Conservation (phyloP, 1,284 basidiomycete species). For the Pulveroboletus ridleyi region DNA sequence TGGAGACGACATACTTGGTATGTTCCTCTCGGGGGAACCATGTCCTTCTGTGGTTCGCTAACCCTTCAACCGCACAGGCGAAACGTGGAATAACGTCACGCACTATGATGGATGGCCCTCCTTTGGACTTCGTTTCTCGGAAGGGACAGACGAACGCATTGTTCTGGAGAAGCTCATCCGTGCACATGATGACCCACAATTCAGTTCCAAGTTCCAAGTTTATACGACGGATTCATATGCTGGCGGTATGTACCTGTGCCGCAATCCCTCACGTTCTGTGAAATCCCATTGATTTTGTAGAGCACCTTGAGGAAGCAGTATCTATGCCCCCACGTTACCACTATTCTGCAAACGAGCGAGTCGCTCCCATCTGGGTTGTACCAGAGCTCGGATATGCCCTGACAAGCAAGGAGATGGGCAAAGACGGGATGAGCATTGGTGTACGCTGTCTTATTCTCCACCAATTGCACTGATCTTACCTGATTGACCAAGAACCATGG, state of each 20-base stretch:
- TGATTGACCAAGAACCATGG: constrained; percentile 69
- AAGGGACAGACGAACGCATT: constrained; percentile 58
- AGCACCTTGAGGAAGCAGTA: constrained; percentile 23
- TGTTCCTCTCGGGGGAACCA: not conserved
- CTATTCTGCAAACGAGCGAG: constrained; percentile 73
- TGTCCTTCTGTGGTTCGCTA: not conserved
- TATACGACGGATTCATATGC: constrained; percentile 68
- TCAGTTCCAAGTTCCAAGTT: constrained; percentile 69
- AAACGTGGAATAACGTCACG: constrained; percentile 37
- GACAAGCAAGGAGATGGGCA: constrained; percentile 67
- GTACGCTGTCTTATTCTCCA: constrained; percentile 50
- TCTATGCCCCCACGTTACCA: constrained; percentile 84
- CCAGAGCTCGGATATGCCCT: constrained; percentile 81
- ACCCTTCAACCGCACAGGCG: constrained; percentile 21
- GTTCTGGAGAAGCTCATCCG: constrained; percentile 60
- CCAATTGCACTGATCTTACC: constrained; percentile 1
- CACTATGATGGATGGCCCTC: constrained; percentile 75
- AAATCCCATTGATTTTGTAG: constrained; percentile 19
- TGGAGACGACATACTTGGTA: constrained; percentile 66
- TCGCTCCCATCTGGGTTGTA: constrained; percentile 88
- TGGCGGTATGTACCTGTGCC: constrained; percentile 28
- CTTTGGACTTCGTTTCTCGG: constrained; percentile 80
- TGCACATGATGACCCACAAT: constrained; percentile 45
- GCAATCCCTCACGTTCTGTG: not conserved
- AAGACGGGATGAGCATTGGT: constrained; percentile 74